phyloP scores from a whole-genome alignment of 1,284 basidiomycete species.

The Rhodotorula sp. region DNA sequence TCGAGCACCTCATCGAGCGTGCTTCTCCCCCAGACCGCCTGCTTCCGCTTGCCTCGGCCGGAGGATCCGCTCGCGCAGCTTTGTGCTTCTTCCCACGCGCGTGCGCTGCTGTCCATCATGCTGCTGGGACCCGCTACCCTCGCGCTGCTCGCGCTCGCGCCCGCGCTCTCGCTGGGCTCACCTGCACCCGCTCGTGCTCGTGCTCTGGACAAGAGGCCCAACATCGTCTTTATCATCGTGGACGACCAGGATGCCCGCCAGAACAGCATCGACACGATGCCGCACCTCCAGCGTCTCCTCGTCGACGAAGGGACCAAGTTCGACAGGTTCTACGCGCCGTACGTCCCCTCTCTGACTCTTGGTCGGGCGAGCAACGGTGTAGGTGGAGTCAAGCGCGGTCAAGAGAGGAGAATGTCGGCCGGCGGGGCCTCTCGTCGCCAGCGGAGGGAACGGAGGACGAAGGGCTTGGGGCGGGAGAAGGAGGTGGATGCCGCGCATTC shows the following conservation, averaged over 20 bases:
- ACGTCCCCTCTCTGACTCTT: conserved; percentile 3
- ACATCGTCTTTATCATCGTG: conserved; percentile 36
- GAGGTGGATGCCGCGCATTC: too few relatives aligned
- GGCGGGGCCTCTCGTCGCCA: too few relatives aligned
- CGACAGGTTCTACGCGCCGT: conserved; percentile 23
- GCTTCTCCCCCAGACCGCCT: too few relatives aligned
- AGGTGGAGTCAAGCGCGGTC: too few relatives aligned
- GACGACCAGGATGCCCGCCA: conserved; percentile 37
- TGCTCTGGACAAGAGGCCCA: background rate
- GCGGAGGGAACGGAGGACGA: too few relatives aligned
- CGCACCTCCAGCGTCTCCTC: conserved; percentile 8
- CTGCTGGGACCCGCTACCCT: background rate
- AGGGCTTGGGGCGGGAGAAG: too few relatives aligned
- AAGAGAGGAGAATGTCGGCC: too few relatives aligned
- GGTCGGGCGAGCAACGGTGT: too few relatives aligned
- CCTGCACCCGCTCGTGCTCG: background rate
- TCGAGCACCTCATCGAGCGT: too few relatives aligned
- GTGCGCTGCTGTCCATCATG: background rate
- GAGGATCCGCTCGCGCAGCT: too few relatives aligned
- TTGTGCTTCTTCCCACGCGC: background rate
- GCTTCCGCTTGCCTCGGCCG: background rate
- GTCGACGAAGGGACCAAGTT: conserved; percentile 20
- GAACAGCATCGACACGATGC: conserved; percentile 22
- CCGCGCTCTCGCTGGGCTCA: background rate
- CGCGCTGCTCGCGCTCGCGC: background rate